Percentiles rank a stretch among this genome's conserved stretches.
phyloP scores from a whole-genome alignment of 1,139 yeast genomes.

The Yamadazyma mexicana region DNA sequence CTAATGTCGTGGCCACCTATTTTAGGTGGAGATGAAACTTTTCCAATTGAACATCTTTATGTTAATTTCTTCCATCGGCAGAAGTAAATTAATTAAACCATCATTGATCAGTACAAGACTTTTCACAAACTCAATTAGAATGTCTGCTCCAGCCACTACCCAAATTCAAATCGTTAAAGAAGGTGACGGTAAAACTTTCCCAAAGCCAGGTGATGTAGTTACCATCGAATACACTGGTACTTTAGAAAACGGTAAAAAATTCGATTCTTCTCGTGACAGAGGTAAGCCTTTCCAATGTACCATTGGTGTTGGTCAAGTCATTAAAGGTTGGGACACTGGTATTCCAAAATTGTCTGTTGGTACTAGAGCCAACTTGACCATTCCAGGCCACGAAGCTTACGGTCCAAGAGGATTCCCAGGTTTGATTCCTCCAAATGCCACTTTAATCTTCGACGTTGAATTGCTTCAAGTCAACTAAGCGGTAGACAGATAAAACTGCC shows the following conservation, averaged over 20 bases:
- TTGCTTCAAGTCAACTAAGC: conserved; percentile 72
- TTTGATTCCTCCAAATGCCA: conserved; percentile 93
- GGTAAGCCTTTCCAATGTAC: conserved; percentile 91
- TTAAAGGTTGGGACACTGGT: conserved; percentile 94
- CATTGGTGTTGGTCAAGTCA: conserved; percentile 95
- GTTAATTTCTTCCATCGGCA: conserved; percentile 3
- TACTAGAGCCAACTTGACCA: conserved; percentile 86
- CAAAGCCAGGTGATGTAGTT: conserved; percentile 81
- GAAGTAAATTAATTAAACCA: conserved; percentile 1
- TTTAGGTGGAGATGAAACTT: conserved; percentile 1
- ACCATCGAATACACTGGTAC: conserved; percentile 96
- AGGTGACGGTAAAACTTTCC: conserved; percentile 86
- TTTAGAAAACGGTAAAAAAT: conserved; percentile 88
- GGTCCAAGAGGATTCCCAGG: conserved; percentile 96
- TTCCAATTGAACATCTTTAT: background rate
- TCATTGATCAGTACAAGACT: conserved; percentile 1
- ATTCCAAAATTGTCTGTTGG: conserved; percentile 91
- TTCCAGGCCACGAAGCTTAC: conserved; percentile 92
- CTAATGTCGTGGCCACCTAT: background rate
- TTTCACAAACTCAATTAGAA: conserved; percentile 13
- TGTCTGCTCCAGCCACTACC: conserved; percentile 46
- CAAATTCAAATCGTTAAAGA: conserved; percentile 46
- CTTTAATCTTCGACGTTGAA: conserved; percentile 90
- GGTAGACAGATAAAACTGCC: too few relatives aligned
- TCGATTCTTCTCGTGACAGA: conserved; percentile 92